These are phyloP conservation scores for Rhizopus arrhizus DNA, from an alignment of 371 early-diverging fungal genomes.

Conservation along the genomic window DNA sequence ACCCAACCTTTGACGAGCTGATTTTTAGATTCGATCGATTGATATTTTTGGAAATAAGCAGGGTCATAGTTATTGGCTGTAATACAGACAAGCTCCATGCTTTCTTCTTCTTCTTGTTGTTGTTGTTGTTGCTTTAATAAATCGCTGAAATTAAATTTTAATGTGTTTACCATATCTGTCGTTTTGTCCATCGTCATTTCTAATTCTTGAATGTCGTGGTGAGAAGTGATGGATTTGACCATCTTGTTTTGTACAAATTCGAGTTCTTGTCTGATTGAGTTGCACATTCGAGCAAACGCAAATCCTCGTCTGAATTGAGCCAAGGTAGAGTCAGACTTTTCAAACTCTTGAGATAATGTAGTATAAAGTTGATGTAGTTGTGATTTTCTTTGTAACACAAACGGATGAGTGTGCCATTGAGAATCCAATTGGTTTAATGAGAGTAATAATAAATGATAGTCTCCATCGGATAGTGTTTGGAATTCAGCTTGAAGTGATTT, in stretches of 20 bases:
- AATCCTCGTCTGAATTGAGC: conserved; percentile 33
- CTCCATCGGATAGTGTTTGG: conserved; percentile 32
- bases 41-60: conserved; percentile 33
- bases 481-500: conserved; percentile 38
- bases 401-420: conserved; percentile 22
- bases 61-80: conserved; percentile 12
- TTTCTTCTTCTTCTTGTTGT: neutral
- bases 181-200: conserved; percentile 40
- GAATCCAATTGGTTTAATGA: conserved; percentile 13
- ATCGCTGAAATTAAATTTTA: conserved; percentile 30
- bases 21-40: conserved; percentile 36
- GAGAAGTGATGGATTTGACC: conserved; percentile 41
- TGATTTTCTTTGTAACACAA: conserved; percentile 17
- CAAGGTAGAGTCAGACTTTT: conserved; percentile 26
- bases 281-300: conserved; percentile 35
- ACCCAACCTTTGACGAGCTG: conserved; percentile 50
- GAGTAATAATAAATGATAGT: conserved; percentile 17
- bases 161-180: conserved; percentile 23
- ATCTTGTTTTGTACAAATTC: conserved; percentile 49
- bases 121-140: conserved; percentile 14
- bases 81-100: neutral
- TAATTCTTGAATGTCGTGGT: conserved; percentile 43
- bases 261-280: conserved; percentile 44
- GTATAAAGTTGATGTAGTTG: conserved; percentile 27
- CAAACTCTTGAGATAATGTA: conserved; percentile 25